Base-by-base conservation (phyloP, 352 stramenopile species). In the Phytophthora boehmeriae region DNA sequence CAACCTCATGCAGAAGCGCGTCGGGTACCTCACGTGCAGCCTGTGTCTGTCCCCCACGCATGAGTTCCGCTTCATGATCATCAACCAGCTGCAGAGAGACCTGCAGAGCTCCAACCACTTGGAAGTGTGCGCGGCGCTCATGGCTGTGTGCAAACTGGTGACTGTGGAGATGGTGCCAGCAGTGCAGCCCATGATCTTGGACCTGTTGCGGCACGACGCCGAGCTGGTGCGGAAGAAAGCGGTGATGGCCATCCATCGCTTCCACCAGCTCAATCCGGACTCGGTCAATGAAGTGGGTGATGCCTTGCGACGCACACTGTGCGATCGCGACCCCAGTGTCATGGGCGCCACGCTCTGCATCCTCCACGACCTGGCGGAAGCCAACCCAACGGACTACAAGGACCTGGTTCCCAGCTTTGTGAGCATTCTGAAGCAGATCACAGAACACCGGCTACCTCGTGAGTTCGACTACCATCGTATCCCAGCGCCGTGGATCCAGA, bases 41-140 rank as follows among this genome's bases (percentile, higher is more conserved):
- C 85, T 98, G 50, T 98, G 97, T 73, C 84, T 99, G 17, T 97
- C 92, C 17, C 98, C 98, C 3, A 97, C 98, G 32, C 97, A 99
- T 79, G 97, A 99, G 78, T 99, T 99, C 75, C 90, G 98, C 54
- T 99, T 99, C 84, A 99, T 99, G 98, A 96, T 99, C 32, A 98
- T 99, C 38, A 99, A 99, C 78, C 97, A 99, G 81, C 90, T 99
- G 75, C 97, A 99, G 85, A 77, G 92, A 65, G 92, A 97, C 53
- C 62, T 97, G 49, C 85, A 96, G 68, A 95, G 82, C 34, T 88
- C 82, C 30, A 97, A 97, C 70, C 86, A 97, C 45, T 76, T 97
- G 23, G 97, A 99, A 74, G 95, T 98, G 25, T 97, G 92, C 63
- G 93, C 97, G 14, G 97, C 97, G 45, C 80, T 99, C 20, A 95